These are phyloP conservation scores for Vitellaria paradoxa DNA, from an alignment of 179 eudicot species.

Conservation along the genomic window DNA sequence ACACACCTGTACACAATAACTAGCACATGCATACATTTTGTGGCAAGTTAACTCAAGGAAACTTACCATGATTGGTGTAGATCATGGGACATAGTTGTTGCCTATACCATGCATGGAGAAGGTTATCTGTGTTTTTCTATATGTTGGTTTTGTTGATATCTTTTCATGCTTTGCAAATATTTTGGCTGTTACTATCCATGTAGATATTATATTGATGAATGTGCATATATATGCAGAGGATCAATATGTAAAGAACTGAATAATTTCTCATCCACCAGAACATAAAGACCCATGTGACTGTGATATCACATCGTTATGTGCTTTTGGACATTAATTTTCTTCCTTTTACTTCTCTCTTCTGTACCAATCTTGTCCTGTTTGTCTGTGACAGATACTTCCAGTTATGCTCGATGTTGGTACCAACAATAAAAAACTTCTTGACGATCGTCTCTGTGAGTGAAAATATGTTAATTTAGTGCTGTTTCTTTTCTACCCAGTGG, in stretches of 20 bases:
- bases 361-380: not conserved
- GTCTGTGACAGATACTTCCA: constrained; percentile 72
- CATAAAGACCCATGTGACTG: not conserved
- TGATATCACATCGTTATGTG: not conserved
- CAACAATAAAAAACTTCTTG: constrained; percentile 87
- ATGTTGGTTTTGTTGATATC: constrained; percentile 4
- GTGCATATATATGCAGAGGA: not conserved
- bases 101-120: not conserved
- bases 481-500: constrained; percentile 5
- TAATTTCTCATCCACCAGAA: not conserved
- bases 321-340: not conserved
- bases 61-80: not conserved
- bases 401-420: constrained; percentile 99
- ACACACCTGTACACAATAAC: not conserved
- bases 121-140: not conserved
- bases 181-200: not conserved
- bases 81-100: not conserved
- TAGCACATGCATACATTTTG: not conserved
- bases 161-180: not conserved
- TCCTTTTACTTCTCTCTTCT: not conserved
- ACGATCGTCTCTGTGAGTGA: constrained; percentile 82
- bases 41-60: not conserved
- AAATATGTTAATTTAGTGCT: not conserved
- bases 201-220: not conserved
- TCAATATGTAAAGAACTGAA: not conserved